phyloP scores from a whole-genome alignment of 345 rosid species.

The Pistacia vera region DNA sequence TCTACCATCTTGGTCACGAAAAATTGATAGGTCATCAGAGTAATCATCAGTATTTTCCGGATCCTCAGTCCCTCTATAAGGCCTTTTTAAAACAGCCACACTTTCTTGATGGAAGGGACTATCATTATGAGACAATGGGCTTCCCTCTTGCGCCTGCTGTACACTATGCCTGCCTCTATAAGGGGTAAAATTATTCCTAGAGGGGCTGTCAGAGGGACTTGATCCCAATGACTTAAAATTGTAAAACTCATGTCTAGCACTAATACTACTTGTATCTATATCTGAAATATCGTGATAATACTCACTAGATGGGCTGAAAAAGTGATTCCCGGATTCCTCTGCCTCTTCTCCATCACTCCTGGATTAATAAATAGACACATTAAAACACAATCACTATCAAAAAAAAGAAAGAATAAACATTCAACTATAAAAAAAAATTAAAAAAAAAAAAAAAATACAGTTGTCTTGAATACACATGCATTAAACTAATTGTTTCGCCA shows the following conservation, averaged over 20 bases:
- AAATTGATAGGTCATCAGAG: conserved; percentile 40
- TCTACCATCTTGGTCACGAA: conserved; percentile 39
- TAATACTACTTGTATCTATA: conserved; percentile 80
- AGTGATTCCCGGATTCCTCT: conserved; percentile 57
- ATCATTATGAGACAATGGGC: conserved; percentile 47
- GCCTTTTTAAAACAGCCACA: conserved; percentile 58
- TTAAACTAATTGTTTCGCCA: neutral
- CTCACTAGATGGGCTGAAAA: conserved; percentile 67
- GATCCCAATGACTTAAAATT: conserved; percentile 72
- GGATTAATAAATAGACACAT: conserved; percentile 28
- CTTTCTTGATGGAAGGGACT: conserved; percentile 57
- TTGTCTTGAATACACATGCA: neutral
- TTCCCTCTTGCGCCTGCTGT: conserved; percentile 67
- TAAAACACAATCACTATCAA: neutral
- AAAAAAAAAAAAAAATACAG: neutral
- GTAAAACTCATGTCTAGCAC: conserved; percentile 73
- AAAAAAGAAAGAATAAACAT: neutral
- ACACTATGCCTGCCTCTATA: conserved; percentile 69
- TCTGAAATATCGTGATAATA: conserved; percentile 63
- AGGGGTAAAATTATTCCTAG: conserved; percentile 81
- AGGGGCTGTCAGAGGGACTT: conserved; percentile 89
- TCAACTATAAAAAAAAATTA: neutral
- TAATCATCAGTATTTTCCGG: conserved; percentile 49
- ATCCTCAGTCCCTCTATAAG: conserved; percentile 46
- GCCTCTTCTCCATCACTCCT: conserved; percentile 85